Evolutionary conservation across 2,329 filamentous ascomycete species (phyloP).

Genomic region (Ceratocystis cacaofunesta): DNA sequence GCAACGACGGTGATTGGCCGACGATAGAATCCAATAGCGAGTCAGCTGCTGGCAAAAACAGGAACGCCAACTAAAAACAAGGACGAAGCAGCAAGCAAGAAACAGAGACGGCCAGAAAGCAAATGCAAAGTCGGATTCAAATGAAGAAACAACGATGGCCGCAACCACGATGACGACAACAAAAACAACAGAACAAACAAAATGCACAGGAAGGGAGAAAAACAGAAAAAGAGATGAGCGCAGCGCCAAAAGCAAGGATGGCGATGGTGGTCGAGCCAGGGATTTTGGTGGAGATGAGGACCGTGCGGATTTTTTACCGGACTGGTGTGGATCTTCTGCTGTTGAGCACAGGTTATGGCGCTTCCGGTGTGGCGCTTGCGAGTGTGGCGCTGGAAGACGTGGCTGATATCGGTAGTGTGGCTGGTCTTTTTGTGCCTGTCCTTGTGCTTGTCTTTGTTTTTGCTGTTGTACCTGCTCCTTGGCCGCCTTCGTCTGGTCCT

Average conservation of each 20-base stretch:
- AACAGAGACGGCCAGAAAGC: not conserved
- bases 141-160: not conserved
- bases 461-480: not conserved
- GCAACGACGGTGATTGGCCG: constrained; percentile 1
- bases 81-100: not conserved
- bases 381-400: not conserved
- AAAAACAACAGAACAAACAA: constrained; percentile 7
- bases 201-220: not conserved
- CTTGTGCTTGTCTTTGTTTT: not conserved
- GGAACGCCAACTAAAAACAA: not conserved
- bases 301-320: not conserved
- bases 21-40: constrained; percentile 1
- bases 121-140: not conserved
- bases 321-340: not conserved
- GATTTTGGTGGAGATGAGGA: constrained; percentile 7
- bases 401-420: not conserved
- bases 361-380: not conserved
- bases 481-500: not conserved
- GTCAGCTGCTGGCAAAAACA: not conserved
- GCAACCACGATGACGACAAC: constrained; percentile 18
- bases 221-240: not conserved
- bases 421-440: not conserved
- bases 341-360: not conserved
- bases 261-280: not conserved
- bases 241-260: constrained; percentile 1